Evolutionary conservation across 805 yeast species (phyloP).

Genomic region (Ogataea trehalophila): DNA sequence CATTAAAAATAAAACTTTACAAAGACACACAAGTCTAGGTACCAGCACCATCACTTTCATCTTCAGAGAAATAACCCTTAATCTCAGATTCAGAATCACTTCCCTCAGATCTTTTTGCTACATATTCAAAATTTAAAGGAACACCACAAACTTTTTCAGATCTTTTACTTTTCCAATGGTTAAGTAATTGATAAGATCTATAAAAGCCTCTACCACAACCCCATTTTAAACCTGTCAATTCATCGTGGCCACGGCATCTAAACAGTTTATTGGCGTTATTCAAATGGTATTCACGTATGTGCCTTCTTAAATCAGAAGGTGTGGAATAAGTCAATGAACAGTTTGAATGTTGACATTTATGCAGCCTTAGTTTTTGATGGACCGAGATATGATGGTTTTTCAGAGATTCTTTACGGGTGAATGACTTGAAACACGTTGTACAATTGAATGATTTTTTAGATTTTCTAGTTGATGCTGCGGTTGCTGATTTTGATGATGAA

Average conservation of each 20-base stretch:
- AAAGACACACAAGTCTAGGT: too few species aligned
- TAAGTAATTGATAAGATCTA: constrained; percentile 17
- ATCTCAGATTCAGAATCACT: not conserved
- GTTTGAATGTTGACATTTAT: constrained; percentile 10
- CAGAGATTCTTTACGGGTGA: constrained; percentile 20
- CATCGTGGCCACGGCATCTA: constrained; percentile 9
- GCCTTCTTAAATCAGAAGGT: constrained; percentile 19
- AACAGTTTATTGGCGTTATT: constrained; percentile 7
- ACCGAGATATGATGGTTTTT: constrained; percentile 18
- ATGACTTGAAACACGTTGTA: constrained; percentile 7
- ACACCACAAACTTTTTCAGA: constrained; percentile 14
- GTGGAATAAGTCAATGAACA: constrained; percentile 13
- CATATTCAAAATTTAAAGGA: constrained; percentile 15
- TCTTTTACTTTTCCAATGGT: constrained; percentile 20
- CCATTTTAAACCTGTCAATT: constrained; percentile 5
- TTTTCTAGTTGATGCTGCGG: too few species aligned
- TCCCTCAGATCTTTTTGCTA: constrained; percentile 5
- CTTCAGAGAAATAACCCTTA: not conserved
- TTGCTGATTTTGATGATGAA: too few species aligned
- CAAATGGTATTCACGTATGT: constrained; percentile 14
- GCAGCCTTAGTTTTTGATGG: constrained; percentile 14
- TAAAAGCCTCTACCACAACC: constrained; percentile 19
- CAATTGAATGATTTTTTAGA: constrained; percentile 10
- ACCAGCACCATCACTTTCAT: not conserved
- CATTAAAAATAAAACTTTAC: too few species aligned